phyloP scores from a whole-genome alignment of 768 basidiomycete species.

The Russula virescens region DNA sequence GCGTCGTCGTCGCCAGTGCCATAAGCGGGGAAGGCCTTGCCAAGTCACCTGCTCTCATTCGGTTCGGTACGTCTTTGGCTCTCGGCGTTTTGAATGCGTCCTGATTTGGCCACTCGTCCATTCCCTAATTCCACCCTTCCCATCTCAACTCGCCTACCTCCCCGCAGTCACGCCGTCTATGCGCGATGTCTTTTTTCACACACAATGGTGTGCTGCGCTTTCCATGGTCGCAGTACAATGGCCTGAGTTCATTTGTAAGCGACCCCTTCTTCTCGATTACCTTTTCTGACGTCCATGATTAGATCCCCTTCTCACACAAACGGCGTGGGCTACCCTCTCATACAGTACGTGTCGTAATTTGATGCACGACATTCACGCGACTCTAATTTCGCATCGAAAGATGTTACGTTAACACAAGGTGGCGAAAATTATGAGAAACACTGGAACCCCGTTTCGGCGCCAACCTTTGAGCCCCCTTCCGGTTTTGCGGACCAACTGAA shows the following conservation, averaged over 20 bases:
- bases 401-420: constrained; percentile 62
- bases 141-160: neutral
- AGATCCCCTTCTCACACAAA: constrained; percentile 89
- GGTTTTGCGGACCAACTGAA: constrained; percentile 67
- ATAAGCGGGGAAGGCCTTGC: constrained; percentile 88
- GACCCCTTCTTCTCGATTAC: constrained; percentile 21
- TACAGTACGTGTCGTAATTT: constrained; percentile 48
- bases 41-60: constrained; percentile 75
- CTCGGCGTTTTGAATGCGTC: neutral
- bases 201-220: constrained; percentile 86
- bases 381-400: constrained; percentile 34
- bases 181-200: constrained; percentile 88
- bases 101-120: neutral
- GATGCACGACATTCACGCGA: neutral
- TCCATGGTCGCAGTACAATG: constrained; percentile 94
- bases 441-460: constrained; percentile 61
- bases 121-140: neutral
- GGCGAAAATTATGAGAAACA: constrained; percentile 40
- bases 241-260: constrained; percentile 85
- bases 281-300: neutral
- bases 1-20: constrained; percentile 87
- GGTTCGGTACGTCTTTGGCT: constrained; percentile 63
- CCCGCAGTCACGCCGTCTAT: constrained; percentile 79
- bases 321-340: constrained; percentile 80
- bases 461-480: constrained; percentile 58